phyloP scores from a whole-genome alignment of 2,329 filamentous ascomycete species.

The Zymoseptoria pseudotritici region DNA sequence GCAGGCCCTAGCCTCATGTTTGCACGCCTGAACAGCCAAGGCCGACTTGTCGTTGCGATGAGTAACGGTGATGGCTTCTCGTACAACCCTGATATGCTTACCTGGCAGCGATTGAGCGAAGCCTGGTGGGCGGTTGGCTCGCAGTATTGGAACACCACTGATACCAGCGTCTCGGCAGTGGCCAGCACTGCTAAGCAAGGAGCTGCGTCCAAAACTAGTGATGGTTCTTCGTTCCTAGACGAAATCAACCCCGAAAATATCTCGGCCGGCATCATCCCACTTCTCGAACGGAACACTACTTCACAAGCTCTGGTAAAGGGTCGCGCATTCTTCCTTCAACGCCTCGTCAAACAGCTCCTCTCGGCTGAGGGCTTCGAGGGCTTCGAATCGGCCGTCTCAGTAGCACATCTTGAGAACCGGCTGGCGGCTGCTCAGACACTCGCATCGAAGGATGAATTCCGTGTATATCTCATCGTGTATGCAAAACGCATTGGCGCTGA shows the following conservation, averaged over 20 bases:
- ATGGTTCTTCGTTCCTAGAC: conserved; percentile 44
- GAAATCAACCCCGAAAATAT: conserved; percentile 52
- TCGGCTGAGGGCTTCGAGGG: conserved; percentile 85
- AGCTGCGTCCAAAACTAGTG: conserved; percentile 7
- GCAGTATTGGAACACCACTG: conserved; percentile 98
- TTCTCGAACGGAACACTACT: conserved; percentile 89
- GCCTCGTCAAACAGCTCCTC: conserved; percentile 81
- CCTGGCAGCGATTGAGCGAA: conserved; percentile 93
- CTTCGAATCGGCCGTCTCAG: conserved; percentile 83
- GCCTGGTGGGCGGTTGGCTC: conserved; percentile 97
- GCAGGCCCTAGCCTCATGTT: conserved; percentile 79
- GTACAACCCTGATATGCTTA: conserved; percentile 77
- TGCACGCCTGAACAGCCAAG: conserved; percentile 81
- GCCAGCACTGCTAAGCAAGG: conserved; percentile 49
- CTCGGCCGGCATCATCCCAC: conserved; percentile 87
- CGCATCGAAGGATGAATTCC: conserved; percentile 83
- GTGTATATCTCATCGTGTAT: conserved; percentile 95
- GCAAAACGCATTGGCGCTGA: conserved; percentile 91
- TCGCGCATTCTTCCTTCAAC: conserved; percentile 81
- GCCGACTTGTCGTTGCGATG: conserved; percentile 79
- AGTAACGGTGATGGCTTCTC: conserved; percentile 92
- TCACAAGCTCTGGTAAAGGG: conserved; percentile 87
- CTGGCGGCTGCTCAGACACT: conserved; percentile 82
- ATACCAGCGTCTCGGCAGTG: conserved; percentile 76
- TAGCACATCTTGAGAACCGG: conserved; percentile 91